Evolutionary conservation across 1,139 yeast species (phyloP), one percentile per base, ranked within the genome.

Genomic region (Geotrichum aggregatum): DNA sequence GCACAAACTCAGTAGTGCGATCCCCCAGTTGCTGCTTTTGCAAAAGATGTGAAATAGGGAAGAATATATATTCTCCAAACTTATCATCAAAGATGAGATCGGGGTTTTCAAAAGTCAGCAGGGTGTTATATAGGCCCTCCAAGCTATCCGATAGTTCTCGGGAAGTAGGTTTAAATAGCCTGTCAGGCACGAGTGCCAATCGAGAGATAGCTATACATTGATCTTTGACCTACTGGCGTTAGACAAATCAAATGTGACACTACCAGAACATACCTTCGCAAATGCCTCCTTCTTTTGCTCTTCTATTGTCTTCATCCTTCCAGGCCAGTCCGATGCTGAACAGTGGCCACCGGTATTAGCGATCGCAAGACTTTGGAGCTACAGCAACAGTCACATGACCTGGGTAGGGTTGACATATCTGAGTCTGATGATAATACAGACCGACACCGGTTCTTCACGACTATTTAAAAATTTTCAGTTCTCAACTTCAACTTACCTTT

Each of bases 61-160:
- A 76, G 63, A 81, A 82, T 1, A 83, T 72, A 56, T 82, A 82
- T 58, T 83, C 87, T 0, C 84, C 86, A 19, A 82, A 63, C 33
- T 70, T 71, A 0, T 71, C 59, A 0, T 79, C 69, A 3, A 52
- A 26, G 72, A 51, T 44, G 30, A 51, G 54, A 34, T 53, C 58
- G 8, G 62, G 58, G n/a, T 50, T 33, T 11, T 49, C 39, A n/a
- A 61, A 50, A 5, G 47, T 26, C 18, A 52, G 38, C 31, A 64
- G 55, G 3, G 47, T 44, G 2, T 19, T 22, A 22, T 50, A 39
- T 35, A 64, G 49, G 2, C 38, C 33, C 24, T 55, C 54, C 30
- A 78, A 58, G 1, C 74, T 66, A 5, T 64, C 59, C 1, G 69
- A 54, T 6, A 75, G 59, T 14, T 56, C 56, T 3, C 50, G 40